Evolutionary conservation across 2,329 filamentous ascomycete species (phyloP), one percentile per base, ranked within the genome.

Genomic region (Fusarium sororula): DNA sequence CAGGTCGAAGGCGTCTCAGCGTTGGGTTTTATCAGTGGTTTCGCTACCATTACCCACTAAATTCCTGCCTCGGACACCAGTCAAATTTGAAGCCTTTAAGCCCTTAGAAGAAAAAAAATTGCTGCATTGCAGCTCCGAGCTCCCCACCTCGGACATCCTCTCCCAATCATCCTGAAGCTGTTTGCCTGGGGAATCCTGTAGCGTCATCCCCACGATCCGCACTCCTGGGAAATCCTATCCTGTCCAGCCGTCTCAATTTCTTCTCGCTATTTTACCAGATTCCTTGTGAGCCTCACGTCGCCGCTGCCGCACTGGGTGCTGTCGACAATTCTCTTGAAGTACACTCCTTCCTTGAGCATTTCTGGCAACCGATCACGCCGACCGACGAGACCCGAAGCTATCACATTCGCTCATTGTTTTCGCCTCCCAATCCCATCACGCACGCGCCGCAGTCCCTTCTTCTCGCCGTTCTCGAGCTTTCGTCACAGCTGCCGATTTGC

Each of bases 171-270:
- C 50, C 61, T 76, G 53, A 63, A 67, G 62, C 62, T 75, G 57
- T 64, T 59, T 67, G 58, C 54, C 72, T 57, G 63, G 66, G 73
- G 68, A 77, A 68, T 67, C 73, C 67, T 78, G 75, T 70, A 78
- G 74, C 75, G 77, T 78, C 77, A 78, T 79, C 75, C 77, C 76
- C 74, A 79, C 75, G 77, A 79, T 79, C 72, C 75, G 71, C 66
- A 57, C 72, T 73, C 68, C 65, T 75, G 75, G 74, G 75, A 73
- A 78, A 77, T 75, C 61, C 56, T 70, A 69, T 74, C 57, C 66
- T 68, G 59, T 70, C 53, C 69, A 61, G 60, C 57, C 70, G 56
- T 73, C 55, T 65, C 66, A 61, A 64, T 68, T 74, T 62, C 66
- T 72, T 65, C 44, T 70, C 59, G 48, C 60, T 63, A 73, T 70